Evolutionary conservation across 805 yeast genomes (phyloP).

Genomic region (Diddensiella transvaalensis): DNA sequence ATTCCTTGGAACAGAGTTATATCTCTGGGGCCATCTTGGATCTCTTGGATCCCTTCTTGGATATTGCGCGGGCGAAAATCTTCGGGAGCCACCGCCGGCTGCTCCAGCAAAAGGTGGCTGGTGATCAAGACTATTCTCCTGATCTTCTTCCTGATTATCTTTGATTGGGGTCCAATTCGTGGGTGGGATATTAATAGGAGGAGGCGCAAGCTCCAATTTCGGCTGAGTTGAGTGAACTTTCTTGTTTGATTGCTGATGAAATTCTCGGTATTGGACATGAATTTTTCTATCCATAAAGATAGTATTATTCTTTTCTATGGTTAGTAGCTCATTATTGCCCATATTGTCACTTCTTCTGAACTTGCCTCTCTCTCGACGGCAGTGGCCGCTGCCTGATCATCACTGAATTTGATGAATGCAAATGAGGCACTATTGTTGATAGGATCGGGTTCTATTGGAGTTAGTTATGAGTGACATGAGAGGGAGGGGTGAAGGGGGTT

Average conservation of each 20-base stretch:
- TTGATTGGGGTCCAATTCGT: background rate
- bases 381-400: slow-evolving; percentile 73
- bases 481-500: too few species aligned
- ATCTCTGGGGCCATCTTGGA: too few species aligned
- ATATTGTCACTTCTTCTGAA: background rate
- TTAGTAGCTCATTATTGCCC: background rate
- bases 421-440: slow-evolving; percentile 42
- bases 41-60: too few species aligned
- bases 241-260: slow-evolving; percentile 36
- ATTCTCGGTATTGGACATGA: slow-evolving; percentile 80
- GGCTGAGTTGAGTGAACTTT: slow-evolving; percentile 28
- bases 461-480: too few species aligned
- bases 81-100: too few species aligned
- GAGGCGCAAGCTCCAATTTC: slow-evolving; percentile 65
- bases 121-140: too few species aligned
- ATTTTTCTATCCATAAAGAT: slow-evolving; percentile 68
- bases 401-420: slow-evolving; percentile 67
- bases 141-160: too few species aligned
- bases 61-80: too few species aligned
- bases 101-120: too few species aligned
- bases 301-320: slow-evolving; percentile 53
- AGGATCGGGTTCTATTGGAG: too few species aligned
- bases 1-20: too few species aligned
- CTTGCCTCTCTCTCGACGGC: slow-evolving; percentile 51
- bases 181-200: slow-evolving; percentile 48